A percentile compares a stretch with the other conserved stretches of the same genome.
Conservation (phyloP, 331 rosid genomes). For the Cydonia oblonga region DNA sequence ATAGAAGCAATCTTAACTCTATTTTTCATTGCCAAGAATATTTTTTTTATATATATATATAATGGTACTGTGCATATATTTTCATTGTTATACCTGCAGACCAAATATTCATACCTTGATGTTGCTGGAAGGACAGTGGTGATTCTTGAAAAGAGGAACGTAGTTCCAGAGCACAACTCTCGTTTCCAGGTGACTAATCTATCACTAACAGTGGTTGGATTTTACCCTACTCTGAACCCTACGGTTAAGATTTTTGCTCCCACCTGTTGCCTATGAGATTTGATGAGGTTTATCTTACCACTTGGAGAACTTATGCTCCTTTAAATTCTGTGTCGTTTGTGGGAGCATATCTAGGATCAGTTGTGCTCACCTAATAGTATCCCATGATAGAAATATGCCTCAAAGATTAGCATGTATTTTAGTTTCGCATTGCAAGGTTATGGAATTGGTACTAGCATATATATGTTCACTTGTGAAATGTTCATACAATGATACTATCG, state of each 20-base stretch:
- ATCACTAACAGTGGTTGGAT: not conserved
- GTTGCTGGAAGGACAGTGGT: slow-evolving; percentile 85
- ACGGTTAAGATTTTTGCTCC: no score
- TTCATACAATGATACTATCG: no score
- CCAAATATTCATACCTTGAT: slow-evolving; percentile 87
- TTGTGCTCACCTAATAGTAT: not conserved
- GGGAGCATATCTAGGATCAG: not conserved
- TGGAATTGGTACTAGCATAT: not conserved
- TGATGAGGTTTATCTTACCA: no score
- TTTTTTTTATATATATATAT: no score
- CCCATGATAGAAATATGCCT: not conserved
- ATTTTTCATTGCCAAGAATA: not conserved
- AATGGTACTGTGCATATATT: no score
- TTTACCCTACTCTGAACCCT: not conserved
- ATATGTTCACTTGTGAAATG: not conserved
- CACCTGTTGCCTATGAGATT: no score
- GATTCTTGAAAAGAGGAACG: slow-evolving; percentile 75
- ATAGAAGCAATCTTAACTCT: not conserved
- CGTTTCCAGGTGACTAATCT: slow-evolving; percentile 69
- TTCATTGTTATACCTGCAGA: slow-evolving; percentile 39
- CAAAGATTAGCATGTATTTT: not conserved
- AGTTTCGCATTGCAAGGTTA: not conserved
- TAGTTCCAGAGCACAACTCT: slow-evolving; percentile 74
- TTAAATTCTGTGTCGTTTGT: not conserved
- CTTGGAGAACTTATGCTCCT: no score